phyloP scores from a whole-genome alignment of 2,329 filamentous ascomycete species.

The Bipolaris oryzae region DNA sequence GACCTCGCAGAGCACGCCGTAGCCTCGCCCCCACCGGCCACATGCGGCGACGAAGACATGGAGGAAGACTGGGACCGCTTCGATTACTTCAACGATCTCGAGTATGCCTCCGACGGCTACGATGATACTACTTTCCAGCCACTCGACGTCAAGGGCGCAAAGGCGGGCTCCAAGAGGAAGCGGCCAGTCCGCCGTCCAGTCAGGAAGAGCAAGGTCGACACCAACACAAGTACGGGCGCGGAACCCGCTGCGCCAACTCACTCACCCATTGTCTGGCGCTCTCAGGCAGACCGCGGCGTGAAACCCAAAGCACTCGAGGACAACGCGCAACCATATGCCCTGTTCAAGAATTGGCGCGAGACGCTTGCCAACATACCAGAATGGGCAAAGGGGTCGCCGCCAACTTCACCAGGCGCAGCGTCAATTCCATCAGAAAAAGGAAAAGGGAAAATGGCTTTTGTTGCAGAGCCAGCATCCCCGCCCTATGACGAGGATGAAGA shows the following conservation, averaged over 20 bases:
- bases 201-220: constrained; percentile 32
- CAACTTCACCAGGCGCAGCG: constrained; percentile 18
- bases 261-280: constrained; percentile 45
- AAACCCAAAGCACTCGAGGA: constrained; percentile 37
- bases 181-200: constrained; percentile 20
- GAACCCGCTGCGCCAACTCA: constrained; percentile 22
- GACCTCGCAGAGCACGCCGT: constrained; percentile 57
- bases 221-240: constrained; percentile 1
- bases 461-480: constrained; percentile 23
- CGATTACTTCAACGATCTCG: constrained; percentile 56
- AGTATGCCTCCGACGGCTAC: constrained; percentile 56
- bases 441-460: constrained; percentile 14
- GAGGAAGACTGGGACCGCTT: constrained; percentile 54
- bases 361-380: constrained; percentile 41
- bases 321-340: constrained; percentile 44
- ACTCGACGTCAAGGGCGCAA: constrained; percentile 26
- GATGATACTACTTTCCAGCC: constrained; percentile 49
- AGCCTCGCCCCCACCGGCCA: constrained; percentile 49
- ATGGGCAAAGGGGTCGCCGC: constrained; percentile 31
- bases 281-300: constrained; percentile 30
- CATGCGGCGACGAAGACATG: constrained; percentile 40
- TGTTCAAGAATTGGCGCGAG: constrained; percentile 55
- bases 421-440: constrained; percentile 15
- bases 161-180: constrained; percentile 42
- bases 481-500: constrained; percentile 21